These are phyloP conservation scores for Trypanosomatidae sp. DNA, from an alignment of 208 protist genomes.

Conservation along the genomic window DNA sequence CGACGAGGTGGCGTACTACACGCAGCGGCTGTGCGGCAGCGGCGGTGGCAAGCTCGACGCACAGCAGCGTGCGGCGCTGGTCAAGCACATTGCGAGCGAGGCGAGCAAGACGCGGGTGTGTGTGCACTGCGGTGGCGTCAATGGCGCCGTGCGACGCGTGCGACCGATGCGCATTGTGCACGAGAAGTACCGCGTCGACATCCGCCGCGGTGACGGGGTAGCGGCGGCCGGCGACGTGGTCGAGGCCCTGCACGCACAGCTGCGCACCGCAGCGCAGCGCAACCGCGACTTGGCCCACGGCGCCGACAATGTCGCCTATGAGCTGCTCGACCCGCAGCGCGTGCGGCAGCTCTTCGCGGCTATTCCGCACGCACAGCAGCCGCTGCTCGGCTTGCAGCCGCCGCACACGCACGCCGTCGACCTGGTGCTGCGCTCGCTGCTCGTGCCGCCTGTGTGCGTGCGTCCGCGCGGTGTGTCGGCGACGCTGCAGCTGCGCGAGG, in stretches of 20 bases:
- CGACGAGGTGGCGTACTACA: slow-evolving; percentile 61
- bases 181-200: slow-evolving; percentile 69
- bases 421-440: slow-evolving; percentile 89
- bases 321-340: slow-evolving; percentile 91
- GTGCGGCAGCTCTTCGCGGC: slow-evolving; percentile 86
- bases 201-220: slow-evolving; percentile 43
- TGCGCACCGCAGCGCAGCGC: slow-evolving; percentile 26
- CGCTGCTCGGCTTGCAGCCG: slow-evolving; percentile 90
- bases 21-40: slow-evolving; percentile 12
- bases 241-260: slow-evolving; percentile 15
- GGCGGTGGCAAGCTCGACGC: slow-evolving; percentile 23
- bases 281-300: slow-evolving; percentile 41
- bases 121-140: slow-evolving; percentile 88
- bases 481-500: slow-evolving; percentile 88
- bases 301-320: slow-evolving; percentile 56
- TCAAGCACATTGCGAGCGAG: slow-evolving; percentile 74
- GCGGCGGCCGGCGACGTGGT: slow-evolving; percentile 19
- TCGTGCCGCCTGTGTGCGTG: slow-evolving; percentile 96
- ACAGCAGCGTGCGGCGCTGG: slow-evolving; percentile 41
- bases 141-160: slow-evolving; percentile 84
- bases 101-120: slow-evolving; percentile 88
- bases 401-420: slow-evolving; percentile 63
- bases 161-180: slow-evolving; percentile 71
- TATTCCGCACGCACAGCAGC: slow-evolving; percentile 88
- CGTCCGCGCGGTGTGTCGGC: slow-evolving; percentile 90